These are phyloP conservation scores for Vigna trinervia DNA, from an alignment of 306 rosid species.

Conservation along the genomic window DNA sequence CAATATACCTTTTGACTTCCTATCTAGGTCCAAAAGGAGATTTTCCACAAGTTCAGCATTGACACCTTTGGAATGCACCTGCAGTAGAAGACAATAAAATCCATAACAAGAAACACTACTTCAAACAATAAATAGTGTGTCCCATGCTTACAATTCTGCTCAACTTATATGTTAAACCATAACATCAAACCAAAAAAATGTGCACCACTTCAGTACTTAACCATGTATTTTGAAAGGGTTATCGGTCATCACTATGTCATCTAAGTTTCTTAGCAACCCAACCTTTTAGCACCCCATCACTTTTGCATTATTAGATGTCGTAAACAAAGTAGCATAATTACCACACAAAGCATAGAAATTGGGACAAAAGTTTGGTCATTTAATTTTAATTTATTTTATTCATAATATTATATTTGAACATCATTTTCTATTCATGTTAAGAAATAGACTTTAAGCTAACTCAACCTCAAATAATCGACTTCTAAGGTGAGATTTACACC, in stretches of 20 bases:
- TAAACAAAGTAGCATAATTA: not conserved
- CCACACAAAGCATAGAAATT: not conserved
- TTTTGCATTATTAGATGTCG: not conserved
- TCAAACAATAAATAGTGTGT: not conserved
- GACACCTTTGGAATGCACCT: constrained; percentile 91
- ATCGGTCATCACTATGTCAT: not conserved
- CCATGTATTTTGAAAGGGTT: not conserved
- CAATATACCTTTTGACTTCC: constrained; percentile 66
- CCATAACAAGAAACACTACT: not conserved
- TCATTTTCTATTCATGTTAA: not conserved
- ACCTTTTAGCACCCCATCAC: not conserved
- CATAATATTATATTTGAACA: not conserved
- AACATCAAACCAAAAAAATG: not conserved
- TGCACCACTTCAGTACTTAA: not conserved
- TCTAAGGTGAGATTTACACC: no score
- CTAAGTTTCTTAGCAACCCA: not conserved
- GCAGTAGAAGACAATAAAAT: constrained; percentile 36
- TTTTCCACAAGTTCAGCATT: constrained; percentile 71
- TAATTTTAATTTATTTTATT: not conserved
- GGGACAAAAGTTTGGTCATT: not conserved
- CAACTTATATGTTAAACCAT: not conserved
- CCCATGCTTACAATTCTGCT: not conserved
- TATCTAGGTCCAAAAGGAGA: constrained; percentile 66
- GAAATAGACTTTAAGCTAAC: no score
- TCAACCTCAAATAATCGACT: no score